A percentile compares a stretch with the other conserved stretches of the same genome.
Evolutionary conservation across 1,284 basidiomycete species (phyloP).

Genomic region (Tilletia horrida): DNA sequence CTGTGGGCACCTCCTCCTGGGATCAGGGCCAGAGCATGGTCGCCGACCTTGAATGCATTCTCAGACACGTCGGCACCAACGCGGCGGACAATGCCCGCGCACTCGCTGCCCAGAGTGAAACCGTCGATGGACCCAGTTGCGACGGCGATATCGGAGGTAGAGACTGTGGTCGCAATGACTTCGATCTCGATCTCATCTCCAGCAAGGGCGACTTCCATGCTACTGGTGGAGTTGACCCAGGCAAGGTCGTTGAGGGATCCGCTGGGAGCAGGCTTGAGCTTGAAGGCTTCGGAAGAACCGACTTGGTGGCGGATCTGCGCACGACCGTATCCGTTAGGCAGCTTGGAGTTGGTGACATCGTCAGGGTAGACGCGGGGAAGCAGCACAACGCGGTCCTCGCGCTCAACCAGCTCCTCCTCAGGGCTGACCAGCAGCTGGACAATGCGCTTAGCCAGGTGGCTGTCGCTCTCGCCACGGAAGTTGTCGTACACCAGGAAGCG

Average conservation of each 20-base stretch:
- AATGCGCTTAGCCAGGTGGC: background rate
- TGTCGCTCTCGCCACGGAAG: background rate
- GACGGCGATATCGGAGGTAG: background rate
- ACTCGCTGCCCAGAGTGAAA: background rate
- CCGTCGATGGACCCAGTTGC: background rate
- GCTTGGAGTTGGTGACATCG: conserved; percentile 1
- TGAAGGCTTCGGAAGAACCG: background rate
- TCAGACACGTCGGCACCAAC: background rate
- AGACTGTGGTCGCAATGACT: background rate
- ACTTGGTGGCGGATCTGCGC: background rate
- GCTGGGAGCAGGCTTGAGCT: background rate
- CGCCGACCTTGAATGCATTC: background rate
- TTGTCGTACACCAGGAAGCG: conserved; percentile 1
- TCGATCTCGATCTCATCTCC: conserved; percentile 4
- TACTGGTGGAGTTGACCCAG: background rate
- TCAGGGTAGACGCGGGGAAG: background rate
- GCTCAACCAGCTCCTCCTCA: conserved; percentile 1
- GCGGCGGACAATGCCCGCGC: background rate
- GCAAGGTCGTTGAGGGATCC: conserved; percentile 1
- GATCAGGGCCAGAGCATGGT: background rate
- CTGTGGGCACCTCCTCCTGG: background rate
- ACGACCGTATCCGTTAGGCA: conserved; percentile 1
- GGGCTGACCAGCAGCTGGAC: background rate
- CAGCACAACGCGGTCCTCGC: background rate
- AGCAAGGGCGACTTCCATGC: background rate